phyloP scores from a whole-genome alignment of 129 eudicot genomes.

The Lonicera japonica region DNA sequence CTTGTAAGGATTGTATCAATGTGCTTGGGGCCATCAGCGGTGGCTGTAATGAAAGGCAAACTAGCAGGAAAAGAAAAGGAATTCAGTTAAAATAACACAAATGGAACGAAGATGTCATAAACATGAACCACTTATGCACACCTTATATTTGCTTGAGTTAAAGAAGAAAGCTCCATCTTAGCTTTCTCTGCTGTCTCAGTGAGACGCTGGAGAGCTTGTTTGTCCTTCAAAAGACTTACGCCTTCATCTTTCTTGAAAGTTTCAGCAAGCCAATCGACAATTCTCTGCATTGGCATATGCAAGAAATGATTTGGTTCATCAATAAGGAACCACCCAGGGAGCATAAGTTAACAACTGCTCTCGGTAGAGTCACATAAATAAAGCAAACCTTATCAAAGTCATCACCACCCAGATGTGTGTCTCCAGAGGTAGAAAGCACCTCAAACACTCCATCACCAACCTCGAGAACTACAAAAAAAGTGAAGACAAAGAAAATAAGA shows the following conservation, averaged over 20 bases:
- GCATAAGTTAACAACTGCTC: not conserved
- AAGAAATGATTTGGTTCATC: not conserved
- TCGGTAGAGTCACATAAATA: not conserved
- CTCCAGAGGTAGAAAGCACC: conserved; percentile 98
- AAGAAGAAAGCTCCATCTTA: conserved; percentile 93
- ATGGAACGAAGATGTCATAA: not conserved
- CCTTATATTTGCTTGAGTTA: conserved; percentile 94
- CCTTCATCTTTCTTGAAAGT: conserved; percentile 88
- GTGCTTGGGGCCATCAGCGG: conserved; percentile 96
- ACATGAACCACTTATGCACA: conserved; percentile 9
- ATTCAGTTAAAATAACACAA: not conserved
- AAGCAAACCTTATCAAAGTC: conserved; percentile 89
- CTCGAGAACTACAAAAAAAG: conserved; percentile 71
- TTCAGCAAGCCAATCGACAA: conserved; percentile 96
- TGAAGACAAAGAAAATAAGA: conserved; percentile 14
- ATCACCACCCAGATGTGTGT: conserved; percentile 98
- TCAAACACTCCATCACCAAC: conserved; percentile 99
- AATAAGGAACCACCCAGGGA: not conserved
- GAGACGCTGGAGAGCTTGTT: conserved; percentile 95
- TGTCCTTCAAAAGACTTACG: conserved; percentile 88
- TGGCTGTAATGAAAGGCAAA: conserved; percentile 97
- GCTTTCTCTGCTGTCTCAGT: conserved; percentile 99
- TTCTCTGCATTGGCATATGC: conserved; percentile 45
- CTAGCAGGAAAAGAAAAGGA: conserved; percentile 29
- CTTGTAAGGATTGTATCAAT: conserved; percentile 93